A percentile compares a stretch with the other conserved stretches of the same genome.
Evolutionary conservation across 2,329 filamentous ascomycete genomes (phyloP).

Genomic region (Camillea tinctor): DNA sequence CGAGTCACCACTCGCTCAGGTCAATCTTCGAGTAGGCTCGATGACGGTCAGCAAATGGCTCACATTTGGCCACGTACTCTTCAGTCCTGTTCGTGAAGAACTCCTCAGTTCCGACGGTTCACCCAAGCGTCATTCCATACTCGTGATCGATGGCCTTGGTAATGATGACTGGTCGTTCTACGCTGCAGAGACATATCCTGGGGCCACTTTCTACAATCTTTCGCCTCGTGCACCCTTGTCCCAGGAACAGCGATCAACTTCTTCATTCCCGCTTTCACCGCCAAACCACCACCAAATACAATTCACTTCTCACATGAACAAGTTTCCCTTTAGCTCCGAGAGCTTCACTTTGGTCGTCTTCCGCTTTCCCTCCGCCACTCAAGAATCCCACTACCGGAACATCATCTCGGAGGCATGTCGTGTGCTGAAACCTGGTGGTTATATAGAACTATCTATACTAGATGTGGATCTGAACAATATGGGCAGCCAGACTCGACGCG

Average conservation of each 20-base stretch:
- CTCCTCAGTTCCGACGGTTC: conserved; percentile 52
- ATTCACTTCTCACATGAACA: conserved; percentile 59
- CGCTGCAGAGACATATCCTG: conserved; percentile 75
- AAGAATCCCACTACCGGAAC: conserved; percentile 67
- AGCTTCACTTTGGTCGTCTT: conserved; percentile 76
- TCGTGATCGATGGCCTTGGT: conserved; percentile 81
- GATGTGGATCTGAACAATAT: conserved; percentile 82
- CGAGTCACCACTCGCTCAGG: conserved; percentile 64
- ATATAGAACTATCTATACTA: conserved; percentile 74
- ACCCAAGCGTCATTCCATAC: conserved; percentile 60
- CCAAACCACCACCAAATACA: conserved; percentile 75
- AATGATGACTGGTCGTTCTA: conserved; percentile 89
- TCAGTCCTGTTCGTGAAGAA: conserved; percentile 75
- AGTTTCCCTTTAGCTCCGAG: conserved; percentile 73
- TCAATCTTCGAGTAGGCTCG: conserved; percentile 75
- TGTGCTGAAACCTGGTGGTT: conserved; percentile 74
- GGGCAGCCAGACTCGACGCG: conserved; percentile 68
- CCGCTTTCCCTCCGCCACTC: conserved; percentile 70
- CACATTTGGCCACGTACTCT: conserved; percentile 78
- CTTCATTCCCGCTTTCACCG: conserved; percentile 55
- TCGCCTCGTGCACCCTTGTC: conserved; percentile 56
- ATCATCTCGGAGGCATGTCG: conserved; percentile 74
- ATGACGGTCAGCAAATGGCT: conserved; percentile 88
- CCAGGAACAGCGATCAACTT: conserved; percentile 41
- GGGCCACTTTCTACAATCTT: conserved; percentile 74